A percentile compares a stretch with the other conserved stretches of the same genome.
phyloP scores from a whole-genome alignment of 306 rosid genomes.

The Vigna angularis region DNA sequence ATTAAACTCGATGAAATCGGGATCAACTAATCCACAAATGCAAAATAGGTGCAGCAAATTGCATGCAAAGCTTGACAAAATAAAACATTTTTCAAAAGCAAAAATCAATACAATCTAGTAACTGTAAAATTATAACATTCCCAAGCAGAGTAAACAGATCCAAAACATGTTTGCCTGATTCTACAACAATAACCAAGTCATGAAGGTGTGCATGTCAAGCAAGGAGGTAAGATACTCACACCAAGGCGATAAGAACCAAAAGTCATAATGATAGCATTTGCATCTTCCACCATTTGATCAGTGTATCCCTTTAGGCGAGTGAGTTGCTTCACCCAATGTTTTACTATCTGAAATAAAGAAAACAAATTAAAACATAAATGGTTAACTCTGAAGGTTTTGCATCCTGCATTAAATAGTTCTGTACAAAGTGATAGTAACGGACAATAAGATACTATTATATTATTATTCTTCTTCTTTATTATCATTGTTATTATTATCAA shows the following conservation, averaged over 20 bases:
- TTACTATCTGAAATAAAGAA: constrained; percentile 65
- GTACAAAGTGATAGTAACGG: not conserved
- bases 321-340: constrained; percentile 83
- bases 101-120: not conserved
- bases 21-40: not conserved
- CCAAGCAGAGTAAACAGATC: not conserved
- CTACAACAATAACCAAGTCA: not conserved
- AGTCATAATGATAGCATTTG: constrained; percentile 74
- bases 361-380: constrained; percentile 13
- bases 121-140: not conserved
- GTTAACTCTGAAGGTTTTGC: not conserved
- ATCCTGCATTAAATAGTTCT: not conserved
- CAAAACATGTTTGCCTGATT: constrained; percentile 5
- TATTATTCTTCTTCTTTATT: too few species aligned
- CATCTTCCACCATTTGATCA: constrained; percentile 95
- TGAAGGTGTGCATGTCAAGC: not conserved
- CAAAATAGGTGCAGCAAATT: not conserved
- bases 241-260: constrained; percentile 78
- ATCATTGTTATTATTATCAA: too few species aligned
- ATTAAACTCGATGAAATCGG: not conserved
- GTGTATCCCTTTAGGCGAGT: constrained; percentile 82
- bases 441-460: not conserved
- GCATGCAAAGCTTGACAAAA: not conserved
- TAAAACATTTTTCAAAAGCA: not conserved
- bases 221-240: constrained; percentile 54